Conservation (phyloP, 371 early-diverging fungal genomes). For the Mortierella sp. region DNA sequence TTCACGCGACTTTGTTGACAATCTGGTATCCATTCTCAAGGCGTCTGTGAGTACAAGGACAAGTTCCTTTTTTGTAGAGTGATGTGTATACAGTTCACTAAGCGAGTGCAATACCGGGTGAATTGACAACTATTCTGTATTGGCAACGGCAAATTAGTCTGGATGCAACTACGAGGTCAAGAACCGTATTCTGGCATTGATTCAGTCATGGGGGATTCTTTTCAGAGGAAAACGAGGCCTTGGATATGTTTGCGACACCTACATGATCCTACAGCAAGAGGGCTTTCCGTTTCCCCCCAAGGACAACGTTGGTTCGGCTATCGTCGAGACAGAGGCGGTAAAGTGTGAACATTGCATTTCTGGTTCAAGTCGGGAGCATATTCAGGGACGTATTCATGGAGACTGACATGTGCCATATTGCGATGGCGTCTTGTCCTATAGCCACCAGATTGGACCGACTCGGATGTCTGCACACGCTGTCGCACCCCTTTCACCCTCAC, state of each 20-base stretch:
- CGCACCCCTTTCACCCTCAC: constrained; percentile 88
- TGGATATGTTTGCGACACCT: constrained; percentile 78
- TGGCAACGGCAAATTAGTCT: constrained; percentile 5
- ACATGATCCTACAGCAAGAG: constrained; percentile 79
- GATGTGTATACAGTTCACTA: not conserved
- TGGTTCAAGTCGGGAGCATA: too few species aligned
- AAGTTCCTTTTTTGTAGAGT: not conserved
- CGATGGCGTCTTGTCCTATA: constrained; percentile 20
- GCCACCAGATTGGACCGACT: constrained; percentile 97
- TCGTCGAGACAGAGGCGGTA: constrained; percentile 38
- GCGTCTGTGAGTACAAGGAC: constrained; percentile 58
- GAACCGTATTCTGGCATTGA: constrained; percentile 72
- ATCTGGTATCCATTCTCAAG: constrained; percentile 72
- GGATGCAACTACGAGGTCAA: constrained; percentile 75
- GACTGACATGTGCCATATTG: not conserved
- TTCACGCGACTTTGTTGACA: constrained; percentile 89
- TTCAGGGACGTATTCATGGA: too few species aligned
- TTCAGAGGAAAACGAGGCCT: constrained; percentile 80
- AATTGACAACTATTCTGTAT: not conserved
- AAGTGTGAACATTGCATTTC: not conserved
- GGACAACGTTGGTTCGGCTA: constrained; percentile 25
- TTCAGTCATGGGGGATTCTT: constrained; percentile 91
- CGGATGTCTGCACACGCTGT: constrained; percentile 92
- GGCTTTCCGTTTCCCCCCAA: constrained; percentile 59
- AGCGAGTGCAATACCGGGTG: constrained; percentile 26